Percentiles rank a stretch among this genome's conserved stretches.
These are phyloP conservation scores for Dictyostelium citrinum DNA, from an alignment of 78 protist species.

Conservation along the genomic window DNA sequence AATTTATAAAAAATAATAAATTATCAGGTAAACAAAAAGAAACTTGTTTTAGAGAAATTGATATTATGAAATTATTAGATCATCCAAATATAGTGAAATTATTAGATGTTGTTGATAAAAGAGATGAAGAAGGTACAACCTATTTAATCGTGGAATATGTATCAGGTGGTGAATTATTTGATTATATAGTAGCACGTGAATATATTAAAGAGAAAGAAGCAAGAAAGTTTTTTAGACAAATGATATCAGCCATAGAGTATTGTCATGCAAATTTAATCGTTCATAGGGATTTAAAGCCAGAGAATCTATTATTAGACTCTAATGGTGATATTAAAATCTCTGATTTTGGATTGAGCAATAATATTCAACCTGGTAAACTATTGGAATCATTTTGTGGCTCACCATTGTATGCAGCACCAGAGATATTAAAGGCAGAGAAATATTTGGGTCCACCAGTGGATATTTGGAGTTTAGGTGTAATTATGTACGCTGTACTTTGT, in stretches of 20 bases:
- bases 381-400: constrained; percentile 88
- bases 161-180: constrained; percentile 81
- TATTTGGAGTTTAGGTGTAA: constrained; percentile 83
- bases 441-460: constrained; percentile 86
- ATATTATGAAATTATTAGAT: constrained; percentile 57
- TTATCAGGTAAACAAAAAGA: constrained; percentile 49
- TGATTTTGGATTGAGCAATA: constrained; percentile 89
- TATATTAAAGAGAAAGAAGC: constrained; percentile 77
- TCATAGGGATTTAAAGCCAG: constrained; percentile 93
- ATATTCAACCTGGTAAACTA: constrained; percentile 72
- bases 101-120: constrained; percentile 70
- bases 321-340: constrained; percentile 86
- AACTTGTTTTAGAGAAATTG: constrained; percentile 77
- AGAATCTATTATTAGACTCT: constrained; percentile 87
- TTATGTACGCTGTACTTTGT: constrained; percentile 56
- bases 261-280: constrained; percentile 78
- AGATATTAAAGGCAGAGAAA: constrained; percentile 78
- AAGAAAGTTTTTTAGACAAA: constrained; percentile 69
- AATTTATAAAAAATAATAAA: constrained; percentile 61
- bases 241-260: constrained; percentile 79
- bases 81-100: constrained; percentile 83
- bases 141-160: constrained; percentile 57
- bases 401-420: constrained; percentile 91
- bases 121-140: constrained; percentile 18
- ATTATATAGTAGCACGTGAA: constrained; percentile 75